Evolutionary conservation across 1,284 basidiomycete genomes (phyloP).

Genomic region (Coriolopsis trogii): DNA sequence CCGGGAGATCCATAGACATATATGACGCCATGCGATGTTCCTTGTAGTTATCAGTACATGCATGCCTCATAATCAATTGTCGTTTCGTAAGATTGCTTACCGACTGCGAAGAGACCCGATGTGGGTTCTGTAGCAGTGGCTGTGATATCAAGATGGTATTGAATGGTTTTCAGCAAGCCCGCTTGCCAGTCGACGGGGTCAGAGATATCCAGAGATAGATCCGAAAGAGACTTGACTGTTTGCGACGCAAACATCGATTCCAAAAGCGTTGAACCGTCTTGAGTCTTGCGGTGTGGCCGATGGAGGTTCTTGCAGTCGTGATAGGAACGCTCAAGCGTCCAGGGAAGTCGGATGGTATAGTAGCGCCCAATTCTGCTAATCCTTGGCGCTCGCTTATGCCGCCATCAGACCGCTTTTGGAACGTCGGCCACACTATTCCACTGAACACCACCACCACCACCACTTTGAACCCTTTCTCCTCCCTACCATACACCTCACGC

Average conservation of each 20-base stretch:
- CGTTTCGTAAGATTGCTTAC: slow-evolving; percentile 36
- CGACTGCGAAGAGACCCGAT: slow-evolving; percentile 72
- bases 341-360: too few relatives aligned
- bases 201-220: slow-evolving; percentile 58
- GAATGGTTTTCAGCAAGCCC: slow-evolving; percentile 48
- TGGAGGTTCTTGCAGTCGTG: too few relatives aligned
- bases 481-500: too few relatives aligned
- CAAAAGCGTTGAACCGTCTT: too few relatives aligned
- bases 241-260: slow-evolving; percentile 25
- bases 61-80: not conserved
- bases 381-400: too few relatives aligned
- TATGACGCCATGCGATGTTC: slow-evolving; percentile 58
- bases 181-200: slow-evolving; percentile 62
- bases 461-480: too few relatives aligned
- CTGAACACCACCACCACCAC: too few relatives aligned
- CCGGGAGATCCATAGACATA: slow-evolving; percentile 68
- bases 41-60: slow-evolving; percentile 43
- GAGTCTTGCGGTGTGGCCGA: too few relatives aligned
- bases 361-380: too few relatives aligned
- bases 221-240: slow-evolving; percentile 28
- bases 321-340: too few relatives aligned
- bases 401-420: too few relatives aligned
- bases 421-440: too few relatives aligned
- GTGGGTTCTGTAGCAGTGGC: slow-evolving; percentile 73
- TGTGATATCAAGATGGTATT: slow-evolving; percentile 59